phyloP scores from a whole-genome alignment of 495 filamentous ascomycete genomes.

The Podospora conica region DNA sequence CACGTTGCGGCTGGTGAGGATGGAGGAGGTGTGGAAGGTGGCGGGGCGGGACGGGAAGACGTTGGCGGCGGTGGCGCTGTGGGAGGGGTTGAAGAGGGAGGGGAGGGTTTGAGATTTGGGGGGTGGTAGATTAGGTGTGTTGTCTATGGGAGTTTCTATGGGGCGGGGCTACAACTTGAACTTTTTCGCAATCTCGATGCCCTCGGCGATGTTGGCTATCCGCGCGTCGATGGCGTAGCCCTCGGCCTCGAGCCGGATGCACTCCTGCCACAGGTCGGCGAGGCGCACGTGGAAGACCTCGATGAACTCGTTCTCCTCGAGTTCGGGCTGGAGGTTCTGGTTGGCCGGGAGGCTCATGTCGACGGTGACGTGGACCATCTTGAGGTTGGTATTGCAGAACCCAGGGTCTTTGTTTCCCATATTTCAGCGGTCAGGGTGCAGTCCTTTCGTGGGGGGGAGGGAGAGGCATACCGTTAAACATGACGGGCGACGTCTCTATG shows the following conservation, averaged over 20 bases:
- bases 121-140: not conserved
- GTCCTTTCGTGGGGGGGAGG: not conserved
- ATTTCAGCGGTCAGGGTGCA: not conserved
- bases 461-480: constrained; percentile 67
- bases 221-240: constrained; percentile 84
- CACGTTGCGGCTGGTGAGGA: constrained; percentile 59
- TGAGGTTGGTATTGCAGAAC: constrained; percentile 84
- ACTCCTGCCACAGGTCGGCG: constrained; percentile 57
- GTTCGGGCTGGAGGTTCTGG: constrained; percentile 57
- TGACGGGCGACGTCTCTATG: constrained; percentile 62
- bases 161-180: constrained; percentile 30
- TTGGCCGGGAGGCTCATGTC: constrained; percentile 69
- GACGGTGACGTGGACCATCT: constrained; percentile 74
- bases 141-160: not conserved
- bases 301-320: constrained; percentile 89
- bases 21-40: constrained; percentile 72
- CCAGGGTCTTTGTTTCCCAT: constrained; percentile 50
- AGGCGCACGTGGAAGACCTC: constrained; percentile 73
- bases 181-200: constrained; percentile 69
- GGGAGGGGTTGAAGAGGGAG: constrained; percentile 61
- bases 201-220: constrained; percentile 77
- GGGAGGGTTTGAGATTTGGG: constrained; percentile 48
- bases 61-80: constrained; percentile 70
- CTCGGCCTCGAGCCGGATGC: constrained; percentile 60
- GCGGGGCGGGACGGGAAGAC: constrained; percentile 73